Conservation (phyloP, 2,329 filamentous ascomycete species). For the Pseudogymnoascus verrucosus region DNA sequence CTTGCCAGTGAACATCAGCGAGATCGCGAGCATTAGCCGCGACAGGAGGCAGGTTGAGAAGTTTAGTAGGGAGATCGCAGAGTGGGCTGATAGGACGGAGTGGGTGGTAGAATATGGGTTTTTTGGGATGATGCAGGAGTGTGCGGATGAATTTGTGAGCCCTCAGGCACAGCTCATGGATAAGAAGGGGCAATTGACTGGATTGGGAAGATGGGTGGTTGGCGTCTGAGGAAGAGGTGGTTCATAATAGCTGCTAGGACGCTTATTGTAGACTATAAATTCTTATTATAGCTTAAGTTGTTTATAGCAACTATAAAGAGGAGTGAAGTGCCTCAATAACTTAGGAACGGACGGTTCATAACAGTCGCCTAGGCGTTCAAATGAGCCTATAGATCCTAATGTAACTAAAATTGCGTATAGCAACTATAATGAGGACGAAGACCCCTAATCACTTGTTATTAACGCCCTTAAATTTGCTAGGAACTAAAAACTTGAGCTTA, state of each 20-base stretch:
- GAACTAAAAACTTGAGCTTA: neutral
- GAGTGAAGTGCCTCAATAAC: neutral
- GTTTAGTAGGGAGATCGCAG: conserved; percentile 33
- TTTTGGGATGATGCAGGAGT: conserved; percentile 36
- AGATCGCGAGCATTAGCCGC: conserved; percentile 35
- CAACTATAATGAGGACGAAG: neutral
- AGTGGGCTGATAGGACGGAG: conserved; percentile 35
- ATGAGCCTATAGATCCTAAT: neutral
- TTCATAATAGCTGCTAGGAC: conserved; percentile 14
- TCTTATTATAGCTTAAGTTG: neutral
- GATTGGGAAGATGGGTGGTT: conserved; percentile 16
- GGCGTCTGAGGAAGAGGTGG: conserved; percentile 21
- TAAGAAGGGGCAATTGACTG: conserved; percentile 32
- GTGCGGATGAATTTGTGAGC: conserved; percentile 38
- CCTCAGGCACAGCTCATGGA: conserved; percentile 40
- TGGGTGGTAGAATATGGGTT: conserved; percentile 38
- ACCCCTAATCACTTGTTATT: neutral
- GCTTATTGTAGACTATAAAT: neutral
- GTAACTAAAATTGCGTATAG: neutral
- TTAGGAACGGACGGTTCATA: too few relatives aligned
- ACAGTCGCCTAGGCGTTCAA: too few relatives aligned
- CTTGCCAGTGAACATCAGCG: conserved; percentile 32
- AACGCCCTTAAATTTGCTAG: neutral
- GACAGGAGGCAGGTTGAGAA: conserved; percentile 29
- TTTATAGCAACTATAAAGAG: neutral